These are phyloP conservation scores for Dactylellina drechsleri DNA, from an alignment of 2,329 filamentous ascomycete genomes.

Conservation along the genomic window DNA sequence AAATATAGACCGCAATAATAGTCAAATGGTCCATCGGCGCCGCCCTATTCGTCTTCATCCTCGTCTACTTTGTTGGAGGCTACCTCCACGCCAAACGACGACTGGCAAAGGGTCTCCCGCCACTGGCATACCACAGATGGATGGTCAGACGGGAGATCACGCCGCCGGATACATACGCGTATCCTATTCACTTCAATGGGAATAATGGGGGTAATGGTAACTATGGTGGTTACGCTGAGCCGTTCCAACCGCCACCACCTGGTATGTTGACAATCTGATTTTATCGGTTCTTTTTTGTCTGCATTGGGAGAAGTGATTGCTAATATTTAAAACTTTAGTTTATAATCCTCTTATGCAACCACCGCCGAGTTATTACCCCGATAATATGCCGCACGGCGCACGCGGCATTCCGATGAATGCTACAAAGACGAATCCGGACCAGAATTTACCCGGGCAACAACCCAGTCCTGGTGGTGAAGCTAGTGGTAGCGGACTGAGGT, in stretches of 20 bases:
- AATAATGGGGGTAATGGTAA: slow-evolving; percentile 32
- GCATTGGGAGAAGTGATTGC: neutral
- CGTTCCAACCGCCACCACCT: slow-evolving; percentile 50
- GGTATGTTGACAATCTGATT: slow-evolving; percentile 18
- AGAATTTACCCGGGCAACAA: slow-evolving; percentile 16
- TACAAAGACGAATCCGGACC: slow-evolving; percentile 42
- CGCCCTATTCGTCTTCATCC: slow-evolving; percentile 69
- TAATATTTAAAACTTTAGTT: slow-evolving; percentile 11
- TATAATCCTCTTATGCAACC: slow-evolving; percentile 43
- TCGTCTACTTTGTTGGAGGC: slow-evolving; percentile 73
- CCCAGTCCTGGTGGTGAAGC: slow-evolving; percentile 33
- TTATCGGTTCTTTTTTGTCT: neutral
- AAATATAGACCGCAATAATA: slow-evolving; percentile 47
- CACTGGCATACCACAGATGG: slow-evolving; percentile 73
- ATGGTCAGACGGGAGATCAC: slow-evolving; percentile 48
- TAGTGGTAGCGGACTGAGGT: slow-evolving; percentile 35
- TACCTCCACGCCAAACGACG: slow-evolving; percentile 76
- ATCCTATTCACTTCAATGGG: slow-evolving; percentile 26
- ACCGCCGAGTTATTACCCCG: slow-evolving; percentile 48
- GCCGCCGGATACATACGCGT: slow-evolving; percentile 22
- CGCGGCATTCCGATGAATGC: slow-evolving; percentile 39
- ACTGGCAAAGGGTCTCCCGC: slow-evolving; percentile 72
- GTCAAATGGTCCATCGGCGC: slow-evolving; percentile 78
- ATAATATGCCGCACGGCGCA: slow-evolving; percentile 30
- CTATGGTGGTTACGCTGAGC: slow-evolving; percentile 47